Evolutionary conservation across 1,139 yeast species (phyloP).

Genomic region (Kodamaea fungicola): DNA sequence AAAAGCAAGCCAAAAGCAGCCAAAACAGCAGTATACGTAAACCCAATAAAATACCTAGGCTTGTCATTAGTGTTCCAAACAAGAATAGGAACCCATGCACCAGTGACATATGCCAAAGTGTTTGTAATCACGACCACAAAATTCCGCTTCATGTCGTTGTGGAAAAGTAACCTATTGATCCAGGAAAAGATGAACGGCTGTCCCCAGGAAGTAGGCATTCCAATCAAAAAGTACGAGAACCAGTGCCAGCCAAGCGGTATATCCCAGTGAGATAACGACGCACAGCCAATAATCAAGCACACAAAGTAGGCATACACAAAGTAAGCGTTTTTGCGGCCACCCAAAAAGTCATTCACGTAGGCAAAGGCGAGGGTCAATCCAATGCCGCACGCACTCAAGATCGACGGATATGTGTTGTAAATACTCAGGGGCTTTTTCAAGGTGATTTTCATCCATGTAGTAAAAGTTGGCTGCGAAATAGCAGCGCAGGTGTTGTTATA

Average conservation of each 20-base stretch:
- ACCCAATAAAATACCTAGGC: constrained; percentile 26
- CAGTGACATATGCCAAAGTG: constrained; percentile 22
- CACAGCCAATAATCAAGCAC: constrained; percentile 37
- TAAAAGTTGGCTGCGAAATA: constrained; percentile 45
- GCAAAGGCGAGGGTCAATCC: constrained; percentile 37
- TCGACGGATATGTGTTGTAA: constrained; percentile 50
- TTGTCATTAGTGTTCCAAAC: constrained; percentile 32
- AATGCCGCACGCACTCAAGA: constrained; percentile 44
- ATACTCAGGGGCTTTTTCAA: constrained; percentile 33
- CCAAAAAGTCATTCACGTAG: constrained; percentile 40
- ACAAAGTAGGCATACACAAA: constrained; percentile 37
- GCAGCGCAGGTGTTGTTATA: constrained; percentile 49
- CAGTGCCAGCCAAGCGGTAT: constrained; percentile 48
- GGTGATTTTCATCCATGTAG: constrained; percentile 50
- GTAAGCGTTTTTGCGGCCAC: constrained; percentile 38
- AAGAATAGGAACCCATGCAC: constrained; percentile 23
- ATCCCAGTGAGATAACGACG: constrained; percentile 43
- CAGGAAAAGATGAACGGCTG: constrained; percentile 24
- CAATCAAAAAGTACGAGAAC: constrained; percentile 45
- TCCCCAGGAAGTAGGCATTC: constrained; percentile 40
- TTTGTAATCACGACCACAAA: constrained; percentile 23
- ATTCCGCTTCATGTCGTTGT: constrained; percentile 22
- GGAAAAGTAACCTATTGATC: constrained; percentile 19
- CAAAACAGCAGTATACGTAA: constrained; percentile 21
- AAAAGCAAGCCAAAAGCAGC: constrained; percentile 18